Evolutionary conservation across 1,139 yeast genomes (phyloP).

Genomic region (Yamadazyma songkhlaensis): DNA sequence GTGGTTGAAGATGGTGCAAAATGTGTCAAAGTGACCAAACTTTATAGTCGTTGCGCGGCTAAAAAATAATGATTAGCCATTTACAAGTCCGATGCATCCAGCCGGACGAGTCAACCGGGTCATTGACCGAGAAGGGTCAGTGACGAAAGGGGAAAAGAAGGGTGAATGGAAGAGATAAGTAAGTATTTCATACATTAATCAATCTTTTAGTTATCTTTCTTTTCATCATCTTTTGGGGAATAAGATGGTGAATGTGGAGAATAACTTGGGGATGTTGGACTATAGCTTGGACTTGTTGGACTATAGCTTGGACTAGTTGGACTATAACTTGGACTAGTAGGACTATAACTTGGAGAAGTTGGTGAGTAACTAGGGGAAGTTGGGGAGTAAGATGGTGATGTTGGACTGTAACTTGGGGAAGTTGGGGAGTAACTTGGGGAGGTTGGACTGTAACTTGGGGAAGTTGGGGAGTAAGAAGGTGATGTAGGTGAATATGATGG

Average conservation of each 20-base stretch:
- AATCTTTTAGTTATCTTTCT: constrained; percentile 5
- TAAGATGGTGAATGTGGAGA: constrained; percentile 46
- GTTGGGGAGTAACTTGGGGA: constrained; percentile 71
- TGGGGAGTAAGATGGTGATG: constrained; percentile 33
- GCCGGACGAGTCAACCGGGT: too few species aligned
- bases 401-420: constrained; percentile 64
- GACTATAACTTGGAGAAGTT: constrained; percentile 66
- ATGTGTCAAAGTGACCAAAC: too few species aligned
- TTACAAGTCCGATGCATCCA: too few species aligned
- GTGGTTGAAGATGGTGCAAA: neutral
- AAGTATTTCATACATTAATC: constrained; percentile 1
- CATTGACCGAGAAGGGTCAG: too few species aligned
- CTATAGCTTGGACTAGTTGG: constrained; percentile 70
- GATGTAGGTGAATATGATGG: constrained; percentile 26
- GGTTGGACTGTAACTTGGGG: constrained; percentile 67
- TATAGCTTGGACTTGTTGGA: constrained; percentile 55
- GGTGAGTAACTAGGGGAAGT: constrained; percentile 35
- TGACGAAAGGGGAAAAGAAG: neutral
- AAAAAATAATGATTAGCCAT: too few species aligned
- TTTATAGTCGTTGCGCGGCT: too few species aligned
- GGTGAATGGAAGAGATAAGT: neutral
- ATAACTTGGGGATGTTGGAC: constrained; percentile 60
- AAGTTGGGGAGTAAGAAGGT: constrained; percentile 60
- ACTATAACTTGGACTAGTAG: constrained; percentile 65
- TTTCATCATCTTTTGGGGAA: constrained; percentile 9